Base-by-base conservation (phyloP, 306 rosid species). In the Prunus dulcis region DNA sequence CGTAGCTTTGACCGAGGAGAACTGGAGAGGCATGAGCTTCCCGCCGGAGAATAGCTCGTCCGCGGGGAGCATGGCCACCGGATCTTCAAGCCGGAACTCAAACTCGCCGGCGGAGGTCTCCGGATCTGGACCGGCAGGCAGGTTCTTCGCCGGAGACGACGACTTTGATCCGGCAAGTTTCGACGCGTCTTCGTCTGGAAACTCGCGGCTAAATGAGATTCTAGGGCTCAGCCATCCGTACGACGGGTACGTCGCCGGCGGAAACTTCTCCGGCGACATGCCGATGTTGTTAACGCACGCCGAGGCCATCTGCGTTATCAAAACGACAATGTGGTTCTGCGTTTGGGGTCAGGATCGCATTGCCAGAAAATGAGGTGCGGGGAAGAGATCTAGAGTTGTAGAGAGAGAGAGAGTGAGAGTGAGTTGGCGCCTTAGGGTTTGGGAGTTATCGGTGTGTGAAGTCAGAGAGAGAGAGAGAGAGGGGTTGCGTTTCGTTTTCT, bases 1-100 rank as follows among this genome's bases (percentile, higher is more conserved):
- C 9, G 81, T 71, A 20, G 81, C 78, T 12, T 81, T 89, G 51
- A 83, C 78, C 11, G 88, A 70, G 15, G 89, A 74, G 17, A 86
- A 77, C 17, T 83, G 96, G 27, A 91, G 96, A 1, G 96, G 99
- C 14, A 96, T 69, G 27, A 96, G 98, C 86, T 92, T 96, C 0
- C 99, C 98, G 57, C 89, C 92, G 53, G 87, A 91, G 84, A 96
- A 89, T 41, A 96, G 91, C 85, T 96, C 95, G 51, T 96, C 97
- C 32, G 99, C 98, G 4, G 99, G 91, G 6, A 92, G 98, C 97
- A 96, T 92, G 19, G 89, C 73, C 20, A 85, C 91, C 1, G 98
- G 96, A 75, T 86, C 91, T 62, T 92, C 88, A 0, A 92, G 96
- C 20, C 91, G 84, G 82, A 96, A 96, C 97, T 96, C 98, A 53